Percentiles rank a stretch among this genome's conserved stretches.
Conservation (phyloP, 2,329 filamentous ascomycete species). For the Phoma sp. region DNA sequence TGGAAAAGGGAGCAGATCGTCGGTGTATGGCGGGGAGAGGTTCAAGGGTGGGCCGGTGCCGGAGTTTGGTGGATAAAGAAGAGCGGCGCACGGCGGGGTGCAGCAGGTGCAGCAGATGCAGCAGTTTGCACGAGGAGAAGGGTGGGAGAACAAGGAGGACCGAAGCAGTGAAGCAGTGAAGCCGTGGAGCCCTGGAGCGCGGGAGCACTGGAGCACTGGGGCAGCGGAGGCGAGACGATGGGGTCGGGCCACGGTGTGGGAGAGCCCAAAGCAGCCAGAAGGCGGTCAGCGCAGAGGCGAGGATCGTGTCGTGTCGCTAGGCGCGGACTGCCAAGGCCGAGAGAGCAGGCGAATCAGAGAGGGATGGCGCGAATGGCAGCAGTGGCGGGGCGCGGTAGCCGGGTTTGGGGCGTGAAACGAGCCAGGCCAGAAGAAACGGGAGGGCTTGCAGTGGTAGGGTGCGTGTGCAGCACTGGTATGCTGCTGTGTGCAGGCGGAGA, state of each 20-base stretch:
- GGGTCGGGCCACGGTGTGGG: constrained; percentile 23
- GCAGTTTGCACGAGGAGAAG: constrained; percentile 19
- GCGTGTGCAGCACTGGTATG: constrained; percentile 3
- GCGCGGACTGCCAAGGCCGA: constrained; percentile 30
- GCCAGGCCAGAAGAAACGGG: constrained; percentile 26
- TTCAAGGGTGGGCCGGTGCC: constrained; percentile 28
- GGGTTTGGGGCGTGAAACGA: constrained; percentile 9
- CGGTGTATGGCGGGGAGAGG: constrained; percentile 38
- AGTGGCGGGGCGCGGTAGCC: constrained; percentile 26
- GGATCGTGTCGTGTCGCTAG: constrained; percentile 29
- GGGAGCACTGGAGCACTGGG: constrained; percentile 18
- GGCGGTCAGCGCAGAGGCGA: constrained; percentile 34
- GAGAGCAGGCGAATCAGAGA: constrained; percentile 35
- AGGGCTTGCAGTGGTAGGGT: constrained; percentile 1
- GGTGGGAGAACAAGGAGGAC: no score
- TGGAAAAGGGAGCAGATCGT: constrained; percentile 31
- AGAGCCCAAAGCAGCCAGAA: constrained; percentile 30
- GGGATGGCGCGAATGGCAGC: constrained; percentile 24
- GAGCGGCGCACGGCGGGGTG: constrained; percentile 9
- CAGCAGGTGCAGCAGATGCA: not conserved
- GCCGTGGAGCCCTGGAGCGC: constrained; percentile 1
- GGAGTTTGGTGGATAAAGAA: constrained; percentile 6
- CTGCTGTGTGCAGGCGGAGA: constrained; percentile 18
- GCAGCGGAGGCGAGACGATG: constrained; percentile 25
- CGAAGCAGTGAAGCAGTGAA: not conserved